Evolutionary conservation across 1,284 basidiomycete genomes (phyloP).

Genomic region (Malassezia pachydermatis): DNA sequence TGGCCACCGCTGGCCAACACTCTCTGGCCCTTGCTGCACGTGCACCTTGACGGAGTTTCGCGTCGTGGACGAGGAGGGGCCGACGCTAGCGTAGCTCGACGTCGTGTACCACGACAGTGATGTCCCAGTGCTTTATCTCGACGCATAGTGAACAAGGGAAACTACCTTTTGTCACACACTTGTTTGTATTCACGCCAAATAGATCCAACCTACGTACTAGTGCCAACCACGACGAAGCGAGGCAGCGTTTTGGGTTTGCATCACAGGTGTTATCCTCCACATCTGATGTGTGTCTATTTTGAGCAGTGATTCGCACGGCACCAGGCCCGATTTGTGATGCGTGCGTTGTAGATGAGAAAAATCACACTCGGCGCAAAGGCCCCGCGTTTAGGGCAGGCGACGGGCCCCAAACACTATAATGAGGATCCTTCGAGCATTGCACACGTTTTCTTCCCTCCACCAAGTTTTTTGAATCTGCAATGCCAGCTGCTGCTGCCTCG

Average conservation of each 20-base stretch:
- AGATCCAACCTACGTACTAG: too few relatives aligned
- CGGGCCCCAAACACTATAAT: background rate
- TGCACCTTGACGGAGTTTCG: slow-evolving; percentile 6
- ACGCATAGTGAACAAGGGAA: too few relatives aligned
- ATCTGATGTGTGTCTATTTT: too few relatives aligned
- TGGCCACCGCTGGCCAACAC: slow-evolving; percentile 52
- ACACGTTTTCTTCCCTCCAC: background rate
- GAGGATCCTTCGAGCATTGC: background rate
- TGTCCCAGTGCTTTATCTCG: too few relatives aligned
- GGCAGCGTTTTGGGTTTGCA: too few relatives aligned
- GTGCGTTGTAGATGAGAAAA: background rate
- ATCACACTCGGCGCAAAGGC: background rate
- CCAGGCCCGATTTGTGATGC: slow-evolving; percentile 2
- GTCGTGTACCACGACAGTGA: background rate
- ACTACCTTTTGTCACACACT: too few relatives aligned
- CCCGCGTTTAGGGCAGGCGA: background rate
- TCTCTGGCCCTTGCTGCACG: slow-evolving; percentile 48
- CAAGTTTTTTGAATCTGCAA: background rate
- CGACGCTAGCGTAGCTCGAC: too few relatives aligned
- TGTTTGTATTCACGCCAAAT: too few relatives aligned
- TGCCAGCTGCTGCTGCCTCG: background rate
- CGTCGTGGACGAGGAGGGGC: background rate
- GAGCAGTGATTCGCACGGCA: too few relatives aligned
- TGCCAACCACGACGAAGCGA: too few relatives aligned
- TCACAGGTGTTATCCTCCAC: too few relatives aligned